Conservation (phyloP, 768 basidiomycete species). For the Calocybe cyanea region DNA sequence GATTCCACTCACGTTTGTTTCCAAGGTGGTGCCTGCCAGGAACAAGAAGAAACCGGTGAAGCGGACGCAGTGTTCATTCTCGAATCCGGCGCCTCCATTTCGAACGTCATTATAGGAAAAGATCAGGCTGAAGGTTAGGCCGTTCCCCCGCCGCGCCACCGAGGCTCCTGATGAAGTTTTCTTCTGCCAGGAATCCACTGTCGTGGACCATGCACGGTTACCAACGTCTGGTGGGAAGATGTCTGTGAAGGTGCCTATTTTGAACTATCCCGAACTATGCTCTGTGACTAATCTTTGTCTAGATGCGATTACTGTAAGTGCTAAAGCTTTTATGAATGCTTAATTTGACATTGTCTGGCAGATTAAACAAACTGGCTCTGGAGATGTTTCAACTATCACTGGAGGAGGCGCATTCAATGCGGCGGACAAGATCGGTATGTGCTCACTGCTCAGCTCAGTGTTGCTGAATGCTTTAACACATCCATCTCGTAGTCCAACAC, state of each 20-base stretch:
- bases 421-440: slow-evolving; percentile 23
- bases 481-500: slow-evolving; percentile 21
- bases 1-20: not conserved
- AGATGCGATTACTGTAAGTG: slow-evolving; percentile 22
- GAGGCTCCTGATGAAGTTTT: not conserved
- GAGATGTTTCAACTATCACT: slow-evolving; percentile 23
- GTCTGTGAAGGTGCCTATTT: slow-evolving; percentile 23
- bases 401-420: slow-evolving; percentile 25
- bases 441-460: not conserved
- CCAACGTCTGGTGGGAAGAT: slow-evolving; percentile 29
- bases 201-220: slow-evolving; percentile 25
- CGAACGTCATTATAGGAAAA: slow-evolving; percentile 26
- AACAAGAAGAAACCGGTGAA: slow-evolving; percentile 24
- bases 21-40: slow-evolving; percentile 23
- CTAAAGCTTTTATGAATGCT: not conserved
- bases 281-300: not conserved
- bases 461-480: not conserved
- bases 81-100: slow-evolving; percentile 24
- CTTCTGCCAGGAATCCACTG: slow-evolving; percentile 22
- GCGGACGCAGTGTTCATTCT: slow-evolving; percentile 26
- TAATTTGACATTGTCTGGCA: not conserved
- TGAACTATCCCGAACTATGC: not conserved
- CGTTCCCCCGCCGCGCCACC: not conserved
- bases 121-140: slow-evolving; percentile 23
- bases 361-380: slow-evolving; percentile 25